phyloP scores from a whole-genome alignment of 768 basidiomycete genomes.

The Tricholoma saponaceum region DNA sequence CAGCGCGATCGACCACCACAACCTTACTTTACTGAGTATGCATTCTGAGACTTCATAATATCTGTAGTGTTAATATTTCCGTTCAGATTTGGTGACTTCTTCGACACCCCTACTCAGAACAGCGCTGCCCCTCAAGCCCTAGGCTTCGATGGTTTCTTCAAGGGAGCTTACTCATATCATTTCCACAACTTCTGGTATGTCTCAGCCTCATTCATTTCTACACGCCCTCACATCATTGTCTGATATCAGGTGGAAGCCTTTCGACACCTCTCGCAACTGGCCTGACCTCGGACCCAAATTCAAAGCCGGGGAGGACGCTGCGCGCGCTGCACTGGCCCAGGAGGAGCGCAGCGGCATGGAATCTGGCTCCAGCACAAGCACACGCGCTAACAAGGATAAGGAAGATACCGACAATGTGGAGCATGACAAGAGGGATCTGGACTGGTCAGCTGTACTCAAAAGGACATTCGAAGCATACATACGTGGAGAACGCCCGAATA shows the following conservation, averaged over 20 bases:
- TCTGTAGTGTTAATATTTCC: not conserved
- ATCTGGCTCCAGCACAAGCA: constrained; percentile 11
- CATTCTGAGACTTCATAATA: not conserved
- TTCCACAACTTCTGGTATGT: constrained; percentile 88
- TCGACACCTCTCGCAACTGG: constrained; percentile 83
- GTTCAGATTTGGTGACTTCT: constrained; percentile 76
- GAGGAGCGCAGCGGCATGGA: constrained; percentile 8
- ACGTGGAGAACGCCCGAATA: constrained; percentile 83
- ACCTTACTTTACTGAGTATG: constrained; percentile 84
- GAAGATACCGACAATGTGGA: constrained; percentile 35
- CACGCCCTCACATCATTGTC: not conserved
- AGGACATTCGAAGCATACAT: constrained; percentile 92
- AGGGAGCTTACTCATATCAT: constrained; percentile 89
- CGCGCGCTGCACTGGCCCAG: constrained; percentile 39
- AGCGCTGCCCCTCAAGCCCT: constrained; percentile 79
- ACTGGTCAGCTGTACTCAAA: constrained; percentile 89
- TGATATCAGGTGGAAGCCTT: constrained; percentile 81
- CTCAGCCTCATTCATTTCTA: not conserved
- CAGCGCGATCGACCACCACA: constrained; percentile 90
- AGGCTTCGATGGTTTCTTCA: constrained; percentile 90
- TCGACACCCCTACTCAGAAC: constrained; percentile 64
- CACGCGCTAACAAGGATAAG: constrained; percentile 6
- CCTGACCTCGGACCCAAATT: constrained; percentile 86
- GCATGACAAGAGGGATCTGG: constrained; percentile 70
- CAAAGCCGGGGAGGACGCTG: constrained; percentile 64